Percentiles rank a stretch among this genome's conserved stretches.
These are phyloP conservation scores for Cryomyces antarcticus DNA, from an alignment of 495 filamentous ascomycete species.

Conservation along the genomic window DNA sequence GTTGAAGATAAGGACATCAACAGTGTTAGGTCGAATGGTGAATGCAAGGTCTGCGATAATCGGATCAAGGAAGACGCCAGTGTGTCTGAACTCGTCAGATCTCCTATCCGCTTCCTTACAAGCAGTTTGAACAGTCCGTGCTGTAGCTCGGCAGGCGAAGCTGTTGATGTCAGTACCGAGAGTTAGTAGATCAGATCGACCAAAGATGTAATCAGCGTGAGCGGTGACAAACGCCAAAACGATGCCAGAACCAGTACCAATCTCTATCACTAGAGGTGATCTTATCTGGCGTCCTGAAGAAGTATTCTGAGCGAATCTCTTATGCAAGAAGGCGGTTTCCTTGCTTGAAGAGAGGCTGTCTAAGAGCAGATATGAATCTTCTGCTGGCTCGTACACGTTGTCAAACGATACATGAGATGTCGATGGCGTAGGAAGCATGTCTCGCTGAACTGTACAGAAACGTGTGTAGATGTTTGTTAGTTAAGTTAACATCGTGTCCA, in stretches of 20 bases:
- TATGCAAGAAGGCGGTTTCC: slow-evolving; percentile 50
- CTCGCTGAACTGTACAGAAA: no score
- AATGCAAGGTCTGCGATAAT: slow-evolving; percentile 44
- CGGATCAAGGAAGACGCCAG: slow-evolving; percentile 32
- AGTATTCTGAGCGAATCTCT: slow-evolving; percentile 28
- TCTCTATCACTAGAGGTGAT: slow-evolving; percentile 52
- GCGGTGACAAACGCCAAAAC: slow-evolving; percentile 71
- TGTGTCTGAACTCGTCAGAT: neutral
- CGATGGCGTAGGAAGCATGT: slow-evolving; percentile 79
- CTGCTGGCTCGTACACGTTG: slow-evolving; percentile 78
- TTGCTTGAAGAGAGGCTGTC: slow-evolving; percentile 64
- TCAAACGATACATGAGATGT: slow-evolving; percentile 76
- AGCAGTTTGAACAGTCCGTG: slow-evolving; percentile 39
- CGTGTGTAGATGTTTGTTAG: no score
- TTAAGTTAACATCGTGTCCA: no score
- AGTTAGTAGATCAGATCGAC: slow-evolving; percentile 44
- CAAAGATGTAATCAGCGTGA: slow-evolving; percentile 52
- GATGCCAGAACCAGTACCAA: slow-evolving; percentile 80
- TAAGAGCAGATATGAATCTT: slow-evolving; percentile 87
- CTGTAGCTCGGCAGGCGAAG: slow-evolving; percentile 52
- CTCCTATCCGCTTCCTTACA: slow-evolving; percentile 8
- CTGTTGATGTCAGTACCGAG: slow-evolving; percentile 65
- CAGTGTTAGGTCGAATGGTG: slow-evolving; percentile 29
- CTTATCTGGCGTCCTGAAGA: neutral
- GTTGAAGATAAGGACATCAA: slow-evolving; percentile 88